These are phyloP conservation scores for Elongisporangium anandrum DNA, from an alignment of 352 stramenopile species.

Conservation along the genomic window DNA sequence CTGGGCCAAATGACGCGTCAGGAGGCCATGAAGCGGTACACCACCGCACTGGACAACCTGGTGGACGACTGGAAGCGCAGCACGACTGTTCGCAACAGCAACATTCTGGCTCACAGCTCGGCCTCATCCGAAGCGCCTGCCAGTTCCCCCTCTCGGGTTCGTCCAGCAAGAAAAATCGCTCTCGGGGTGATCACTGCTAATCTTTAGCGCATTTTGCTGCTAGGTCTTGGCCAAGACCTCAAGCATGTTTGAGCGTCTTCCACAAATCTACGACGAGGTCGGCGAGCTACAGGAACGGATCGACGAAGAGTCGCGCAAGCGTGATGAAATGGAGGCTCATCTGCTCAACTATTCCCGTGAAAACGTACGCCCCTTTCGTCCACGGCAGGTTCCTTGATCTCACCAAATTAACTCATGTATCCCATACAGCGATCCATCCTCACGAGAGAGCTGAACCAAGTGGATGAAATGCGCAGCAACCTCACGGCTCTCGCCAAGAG, in stretches of 20 bases:
- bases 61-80: slow-evolving; percentile 79
- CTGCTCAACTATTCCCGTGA: slow-evolving; percentile 59
- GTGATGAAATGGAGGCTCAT: slow-evolving; percentile 60
- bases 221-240: slow-evolving; percentile 20
- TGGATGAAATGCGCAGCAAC: slow-evolving; percentile 46
- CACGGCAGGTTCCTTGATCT: not conserved
- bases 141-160: not conserved
- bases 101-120: slow-evolving; percentile 12
- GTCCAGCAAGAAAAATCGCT: not conserved
- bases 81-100: slow-evolving; percentile 29
- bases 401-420: not conserved
- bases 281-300: slow-evolving; percentile 60
- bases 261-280: slow-evolving; percentile 63
- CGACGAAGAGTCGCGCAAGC: slow-evolving; percentile 67
- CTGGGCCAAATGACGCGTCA: slow-evolving; percentile 65
- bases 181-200: not conserved
- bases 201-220: not conserved
- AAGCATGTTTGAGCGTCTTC: slow-evolving; percentile 67
- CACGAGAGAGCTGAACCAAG: slow-evolving; percentile 39
- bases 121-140: slow-evolving; percentile 10
- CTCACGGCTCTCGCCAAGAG: slow-evolving; percentile 54
- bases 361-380: slow-evolving; percentile 21
- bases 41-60: slow-evolving; percentile 65
- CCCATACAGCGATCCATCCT: slow-evolving; percentile 34
- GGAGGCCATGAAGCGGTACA: slow-evolving; percentile 80